A percentile compares a stretch with the other conserved stretches of the same genome.
Evolutionary conservation across 345 rosid genomes (phyloP).

Genomic region (Sapria himalayana): DNA sequence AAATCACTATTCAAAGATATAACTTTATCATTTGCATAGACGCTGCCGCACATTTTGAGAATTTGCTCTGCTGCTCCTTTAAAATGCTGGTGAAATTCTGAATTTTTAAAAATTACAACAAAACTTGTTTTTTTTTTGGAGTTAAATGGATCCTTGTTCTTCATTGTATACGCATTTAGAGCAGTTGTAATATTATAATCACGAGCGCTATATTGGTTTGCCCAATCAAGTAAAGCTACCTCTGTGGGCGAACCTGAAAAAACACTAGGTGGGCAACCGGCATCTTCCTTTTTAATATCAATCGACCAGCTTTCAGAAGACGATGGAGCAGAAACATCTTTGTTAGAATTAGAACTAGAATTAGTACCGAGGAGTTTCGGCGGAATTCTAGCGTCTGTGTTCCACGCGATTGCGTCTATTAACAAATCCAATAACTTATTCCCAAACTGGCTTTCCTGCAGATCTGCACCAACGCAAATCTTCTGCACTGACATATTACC

Average conservation of each 20-base stretch:
- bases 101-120: conserved; percentile 19
- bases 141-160: conserved; percentile 34
- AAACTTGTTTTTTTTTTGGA: conserved; percentile 55
- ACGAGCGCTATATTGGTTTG: conserved; percentile 20
- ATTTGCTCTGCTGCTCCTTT: conserved; percentile 74
- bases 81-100: conserved; percentile 41
- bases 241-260: conserved; percentile 56
- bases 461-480: conserved; percentile 40
- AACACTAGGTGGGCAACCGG: too few species aligned
- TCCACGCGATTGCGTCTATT: conserved; percentile 36
- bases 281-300: too few species aligned
- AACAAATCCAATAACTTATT: conserved; percentile 20
- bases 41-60: conserved; percentile 40
- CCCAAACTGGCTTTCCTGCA: conserved; percentile 11
- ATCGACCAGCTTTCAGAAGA: conserved; percentile 19
- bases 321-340: too few species aligned
- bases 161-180: conserved; percentile 21
- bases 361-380: too few species aligned
- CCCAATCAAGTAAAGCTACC: conserved; percentile 63
- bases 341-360: too few species aligned
- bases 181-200: too few species aligned
- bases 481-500: conserved; percentile 45
- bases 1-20: conserved; percentile 14
- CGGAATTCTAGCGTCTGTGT: conserved; percentile 41
- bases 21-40: conserved; percentile 22